Percentiles rank a stretch among this genome's conserved stretches.
These are phyloP conservation scores for Mortierella sp. DNA, from an alignment of 371 early-diverging fungal genomes.

Conservation along the genomic window DNA sequence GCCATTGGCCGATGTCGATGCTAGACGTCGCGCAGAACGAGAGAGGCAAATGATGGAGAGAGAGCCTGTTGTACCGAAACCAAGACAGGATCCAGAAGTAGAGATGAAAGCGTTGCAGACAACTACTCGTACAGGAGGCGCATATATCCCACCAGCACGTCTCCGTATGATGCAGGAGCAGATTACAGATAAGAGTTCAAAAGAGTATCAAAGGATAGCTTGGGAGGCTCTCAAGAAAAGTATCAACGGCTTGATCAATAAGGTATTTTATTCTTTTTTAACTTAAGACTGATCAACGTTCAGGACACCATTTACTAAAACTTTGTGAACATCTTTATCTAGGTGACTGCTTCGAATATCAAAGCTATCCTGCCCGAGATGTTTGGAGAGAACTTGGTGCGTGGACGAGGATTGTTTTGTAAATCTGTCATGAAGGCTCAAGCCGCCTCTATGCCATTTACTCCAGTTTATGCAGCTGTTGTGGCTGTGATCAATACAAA, in stretches of 20 bases:
- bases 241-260: constrained; percentile 96
- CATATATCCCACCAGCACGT: constrained; percentile 93
- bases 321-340: not conserved
- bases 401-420: constrained; percentile 94
- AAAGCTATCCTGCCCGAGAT: constrained; percentile 92
- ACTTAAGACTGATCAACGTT: not conserved
- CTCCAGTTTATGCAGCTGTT: constrained; percentile 93
- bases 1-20: constrained; percentile 29
- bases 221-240: constrained; percentile 97
- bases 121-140: constrained; percentile 77
- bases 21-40: constrained; percentile 53
- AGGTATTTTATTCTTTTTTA: constrained; percentile 58
- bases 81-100: constrained; percentile 37
- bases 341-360: constrained; percentile 91
- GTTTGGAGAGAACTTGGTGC: constrained; percentile 92
- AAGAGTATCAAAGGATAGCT: constrained; percentile 87
- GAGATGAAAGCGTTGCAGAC: constrained; percentile 42
- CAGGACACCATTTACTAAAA: not conserved
- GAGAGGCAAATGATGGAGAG: constrained; percentile 56
- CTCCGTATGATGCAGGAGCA: constrained; percentile 87
- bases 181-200: constrained; percentile 79
- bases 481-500: constrained; percentile 95
- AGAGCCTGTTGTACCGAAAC: constrained; percentile 31
- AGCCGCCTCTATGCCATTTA: constrained; percentile 88
- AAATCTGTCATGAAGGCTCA: constrained; percentile 95